phyloP scores from a whole-genome alignment of 495 filamentous ascomycete species.

The Glutinoglossum americanum region DNA sequence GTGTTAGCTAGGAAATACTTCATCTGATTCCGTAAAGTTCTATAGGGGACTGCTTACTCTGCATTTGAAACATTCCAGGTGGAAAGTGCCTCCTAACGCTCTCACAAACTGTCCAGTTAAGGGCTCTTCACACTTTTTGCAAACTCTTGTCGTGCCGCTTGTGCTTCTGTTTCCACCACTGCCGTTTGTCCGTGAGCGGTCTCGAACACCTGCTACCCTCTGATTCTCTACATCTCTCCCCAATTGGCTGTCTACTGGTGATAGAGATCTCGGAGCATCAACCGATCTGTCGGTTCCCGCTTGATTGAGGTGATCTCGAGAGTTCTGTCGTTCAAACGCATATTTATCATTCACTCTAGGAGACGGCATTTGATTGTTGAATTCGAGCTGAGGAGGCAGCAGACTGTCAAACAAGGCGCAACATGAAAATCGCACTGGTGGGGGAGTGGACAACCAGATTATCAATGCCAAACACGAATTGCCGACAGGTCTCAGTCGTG shows the following conservation, averaged over 20 bases:
- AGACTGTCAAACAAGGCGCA: neutral
- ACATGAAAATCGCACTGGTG: neutral
- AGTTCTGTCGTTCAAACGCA: neutral
- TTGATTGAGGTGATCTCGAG: neutral
- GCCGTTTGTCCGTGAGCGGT: conserved; percentile 2
- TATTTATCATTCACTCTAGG: neutral
- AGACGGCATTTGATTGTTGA: neutral
- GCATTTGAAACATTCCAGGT: conserved; percentile 96
- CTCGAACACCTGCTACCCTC: neutral
- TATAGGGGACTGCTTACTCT: conserved; percentile 36
- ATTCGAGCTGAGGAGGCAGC: neutral
- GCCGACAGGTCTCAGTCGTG: no score
- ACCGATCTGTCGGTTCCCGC: neutral
- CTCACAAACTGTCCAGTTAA: conserved; percentile 92
- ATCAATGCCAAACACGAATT: no score
- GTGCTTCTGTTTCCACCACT: conserved; percentile 1
- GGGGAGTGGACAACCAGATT: neutral
- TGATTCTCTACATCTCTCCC: neutral
- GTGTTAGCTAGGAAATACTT: neutral
- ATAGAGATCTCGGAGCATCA: neutral
- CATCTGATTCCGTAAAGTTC: neutral
- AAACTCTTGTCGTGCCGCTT: conserved; percentile 27
- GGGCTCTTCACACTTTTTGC: conserved; percentile 69
- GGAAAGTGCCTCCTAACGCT: conserved; percentile 76
- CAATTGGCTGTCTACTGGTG: neutral